These are phyloP conservation scores for Austroboletus novae-zelandiae DNA, from an alignment of 1,284 basidiomycete genomes.

Conservation along the genomic window DNA sequence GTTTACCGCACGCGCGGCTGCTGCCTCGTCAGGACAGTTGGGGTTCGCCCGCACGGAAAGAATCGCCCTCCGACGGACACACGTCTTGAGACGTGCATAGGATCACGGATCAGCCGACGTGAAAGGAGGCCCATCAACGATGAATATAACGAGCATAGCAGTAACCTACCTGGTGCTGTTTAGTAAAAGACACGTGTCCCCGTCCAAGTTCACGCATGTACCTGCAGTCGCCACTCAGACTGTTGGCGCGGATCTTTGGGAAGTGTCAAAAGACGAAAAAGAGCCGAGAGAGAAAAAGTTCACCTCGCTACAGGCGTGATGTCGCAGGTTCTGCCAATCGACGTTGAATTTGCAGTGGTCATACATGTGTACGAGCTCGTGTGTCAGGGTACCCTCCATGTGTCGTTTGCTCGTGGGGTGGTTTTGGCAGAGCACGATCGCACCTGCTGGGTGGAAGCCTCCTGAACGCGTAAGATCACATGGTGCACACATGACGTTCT, in stretches of 20 bases:
- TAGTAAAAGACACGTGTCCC: constrained; percentile 69
- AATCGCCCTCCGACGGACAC: constrained; percentile 86
- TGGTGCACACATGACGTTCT: too few species aligned
- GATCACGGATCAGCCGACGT: constrained; percentile 4
- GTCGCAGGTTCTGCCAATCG: constrained; percentile 84
- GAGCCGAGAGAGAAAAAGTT: constrained; percentile 23
- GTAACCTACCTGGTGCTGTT: constrained; percentile 82
- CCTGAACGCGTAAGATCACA: constrained; percentile 57
- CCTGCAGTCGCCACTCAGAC: constrained; percentile 89
- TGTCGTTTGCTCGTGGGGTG: constrained; percentile 80
- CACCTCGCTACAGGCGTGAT: constrained; percentile 90
- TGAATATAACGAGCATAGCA: constrained; percentile 10
- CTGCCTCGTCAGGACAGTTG: constrained; percentile 70
- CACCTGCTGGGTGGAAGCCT: constrained; percentile 80
- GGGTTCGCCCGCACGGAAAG: constrained; percentile 82
- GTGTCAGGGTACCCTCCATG: constrained; percentile 90
- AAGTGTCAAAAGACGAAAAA: constrained; percentile 1
- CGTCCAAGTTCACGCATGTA: constrained; percentile 80
- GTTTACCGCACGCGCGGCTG: constrained; percentile 64
- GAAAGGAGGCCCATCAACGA: constrained; percentile 7
- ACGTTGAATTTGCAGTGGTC: constrained; percentile 62
- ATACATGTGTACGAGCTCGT: constrained; percentile 96
- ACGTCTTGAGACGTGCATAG: constrained; percentile 52
- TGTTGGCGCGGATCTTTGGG: constrained; percentile 87
- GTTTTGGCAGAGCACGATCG: constrained; percentile 81